A percentile compares a stretch with the other conserved stretches of the same genome.
These are phyloP conservation scores for Lasiosphaeria ovina DNA, from an alignment of 495 filamentous ascomycete species.

Conservation along the genomic window DNA sequence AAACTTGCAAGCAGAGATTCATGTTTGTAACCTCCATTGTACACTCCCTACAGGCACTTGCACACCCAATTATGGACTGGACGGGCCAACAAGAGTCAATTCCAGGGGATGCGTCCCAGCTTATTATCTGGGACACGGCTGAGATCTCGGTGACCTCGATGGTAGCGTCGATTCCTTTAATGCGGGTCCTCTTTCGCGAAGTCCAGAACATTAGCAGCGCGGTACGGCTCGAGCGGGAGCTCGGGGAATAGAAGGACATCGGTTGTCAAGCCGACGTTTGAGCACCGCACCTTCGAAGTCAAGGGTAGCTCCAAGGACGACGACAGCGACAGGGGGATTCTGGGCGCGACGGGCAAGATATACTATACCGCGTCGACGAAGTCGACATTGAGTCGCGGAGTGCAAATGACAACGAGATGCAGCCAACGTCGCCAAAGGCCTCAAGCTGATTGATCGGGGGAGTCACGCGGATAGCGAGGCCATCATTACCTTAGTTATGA, in stretches of 20 bases:
- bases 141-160: constrained; percentile 26
- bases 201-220: constrained; percentile 6
- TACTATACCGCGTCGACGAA: constrained; percentile 4
- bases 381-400: constrained; percentile 5
- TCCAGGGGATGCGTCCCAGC: constrained; percentile 6
- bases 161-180: constrained; percentile 23
- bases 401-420: constrained; percentile 2
- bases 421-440: too few species aligned
- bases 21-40: not conserved
- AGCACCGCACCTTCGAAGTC: not conserved
- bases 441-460: too few species aligned
- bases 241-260: not conserved
- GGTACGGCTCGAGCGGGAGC: not conserved
- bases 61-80: not conserved
- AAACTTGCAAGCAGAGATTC: constrained; percentile 10
- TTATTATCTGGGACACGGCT: constrained; percentile 15
- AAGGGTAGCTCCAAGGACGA: not conserved
- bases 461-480: too few species aligned
- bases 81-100: not conserved
- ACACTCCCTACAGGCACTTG: not conserved
- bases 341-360: constrained; percentile 3
- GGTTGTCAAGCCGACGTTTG: not conserved
- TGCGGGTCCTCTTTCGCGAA: constrained; percentile 24
- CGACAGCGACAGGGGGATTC: constrained; percentile 6
- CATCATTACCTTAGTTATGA: too few species aligned